A percentile compares a stretch with the other conserved stretches of the same genome.
Conservation (phyloP, 805 yeast species). For the Henningerozyma blattae region DNA sequence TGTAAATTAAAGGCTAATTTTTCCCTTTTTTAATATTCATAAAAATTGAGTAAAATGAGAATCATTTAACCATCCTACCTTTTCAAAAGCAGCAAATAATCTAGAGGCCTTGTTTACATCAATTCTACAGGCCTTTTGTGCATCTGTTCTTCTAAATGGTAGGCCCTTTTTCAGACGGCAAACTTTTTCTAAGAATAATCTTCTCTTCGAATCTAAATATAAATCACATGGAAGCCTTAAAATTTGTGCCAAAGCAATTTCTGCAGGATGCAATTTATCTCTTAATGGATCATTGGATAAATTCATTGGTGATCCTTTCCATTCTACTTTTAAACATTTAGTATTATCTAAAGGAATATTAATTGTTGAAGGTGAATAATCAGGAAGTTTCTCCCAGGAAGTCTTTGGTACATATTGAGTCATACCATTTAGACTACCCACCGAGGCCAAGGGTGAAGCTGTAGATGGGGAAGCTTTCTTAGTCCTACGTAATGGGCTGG, state of each 20-base stretch:
- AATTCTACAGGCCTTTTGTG: slow-evolving; percentile 94
- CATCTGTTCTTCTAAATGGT: slow-evolving; percentile 92
- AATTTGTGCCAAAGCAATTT: slow-evolving; percentile 73
- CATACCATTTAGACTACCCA: slow-evolving; percentile 15
- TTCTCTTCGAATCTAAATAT: slow-evolving; percentile 68
- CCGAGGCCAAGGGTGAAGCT: slow-evolving; percentile 21
- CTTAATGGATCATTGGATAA: slow-evolving; percentile 64
- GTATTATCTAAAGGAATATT: slow-evolving; percentile 52
- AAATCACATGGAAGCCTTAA: slow-evolving; percentile 79
- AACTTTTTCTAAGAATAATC: slow-evolving; percentile 84
- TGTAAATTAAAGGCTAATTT: too few relatives aligned
- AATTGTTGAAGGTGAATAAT: slow-evolving; percentile 61
- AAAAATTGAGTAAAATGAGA: slow-evolving; percentile 43
- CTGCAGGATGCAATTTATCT: slow-evolving; percentile 80
- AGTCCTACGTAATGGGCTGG: slow-evolving; percentile 8
- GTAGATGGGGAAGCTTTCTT: slow-evolving; percentile 20
- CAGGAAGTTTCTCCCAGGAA: slow-evolving; percentile 65
- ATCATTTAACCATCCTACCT: slow-evolving; percentile 86
- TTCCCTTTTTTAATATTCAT: too few relatives aligned
- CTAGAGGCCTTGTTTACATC: slow-evolving; percentile 95
- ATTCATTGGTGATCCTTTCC: slow-evolving; percentile 99
- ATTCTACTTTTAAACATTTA: slow-evolving; percentile 75
- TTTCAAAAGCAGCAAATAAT: slow-evolving; percentile 79
- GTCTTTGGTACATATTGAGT: slow-evolving; percentile 32
- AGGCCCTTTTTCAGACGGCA: slow-evolving; percentile 53